Percentiles rank a stretch among this genome's conserved stretches.
These are phyloP conservation scores for Peterozyma xylosa DNA, from an alignment of 805 yeast genomes.

Conservation along the genomic window DNA sequence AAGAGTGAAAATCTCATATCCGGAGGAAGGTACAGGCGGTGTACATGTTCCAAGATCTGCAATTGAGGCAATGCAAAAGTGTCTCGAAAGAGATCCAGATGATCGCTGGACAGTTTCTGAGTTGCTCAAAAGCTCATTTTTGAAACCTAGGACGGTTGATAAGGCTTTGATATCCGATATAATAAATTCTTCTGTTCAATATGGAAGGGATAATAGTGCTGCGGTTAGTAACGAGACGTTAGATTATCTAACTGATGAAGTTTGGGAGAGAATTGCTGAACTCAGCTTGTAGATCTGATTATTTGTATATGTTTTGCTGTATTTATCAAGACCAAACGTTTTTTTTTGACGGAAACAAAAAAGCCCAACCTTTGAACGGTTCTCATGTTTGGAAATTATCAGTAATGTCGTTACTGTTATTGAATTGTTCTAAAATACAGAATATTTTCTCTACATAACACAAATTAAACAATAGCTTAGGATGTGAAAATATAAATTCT, in stretches of 20 bases:
- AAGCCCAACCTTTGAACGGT: too few relatives aligned
- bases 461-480: too few relatives aligned
- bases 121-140: slow-evolving; percentile 54
- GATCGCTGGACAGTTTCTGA: slow-evolving; percentile 59
- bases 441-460: too few relatives aligned
- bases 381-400: too few relatives aligned
- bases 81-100: slow-evolving; percentile 64
- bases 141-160: slow-evolving; percentile 69
- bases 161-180: slow-evolving; percentile 59
- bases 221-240: slow-evolving; percentile 25
- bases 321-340: too few relatives aligned
- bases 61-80: slow-evolving; percentile 62
- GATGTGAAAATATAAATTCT: too few relatives aligned
- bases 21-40: slow-evolving; percentile 54
- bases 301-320: too few relatives aligned
- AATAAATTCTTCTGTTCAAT: slow-evolving; percentile 69
- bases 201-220: slow-evolving; percentile 43
- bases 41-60: slow-evolving; percentile 61
- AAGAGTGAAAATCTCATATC: slow-evolving; percentile 60
- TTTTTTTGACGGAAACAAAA: too few relatives aligned
- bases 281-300: slow-evolving; percentile 18
- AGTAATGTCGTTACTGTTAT: too few relatives aligned
- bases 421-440: too few relatives aligned
- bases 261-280: slow-evolving; percentile 44
- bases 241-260: slow-evolving; percentile 44